phyloP scores from a whole-genome alignment of 2,329 filamentous ascomycete genomes.

The Boeremia exigua region DNA sequence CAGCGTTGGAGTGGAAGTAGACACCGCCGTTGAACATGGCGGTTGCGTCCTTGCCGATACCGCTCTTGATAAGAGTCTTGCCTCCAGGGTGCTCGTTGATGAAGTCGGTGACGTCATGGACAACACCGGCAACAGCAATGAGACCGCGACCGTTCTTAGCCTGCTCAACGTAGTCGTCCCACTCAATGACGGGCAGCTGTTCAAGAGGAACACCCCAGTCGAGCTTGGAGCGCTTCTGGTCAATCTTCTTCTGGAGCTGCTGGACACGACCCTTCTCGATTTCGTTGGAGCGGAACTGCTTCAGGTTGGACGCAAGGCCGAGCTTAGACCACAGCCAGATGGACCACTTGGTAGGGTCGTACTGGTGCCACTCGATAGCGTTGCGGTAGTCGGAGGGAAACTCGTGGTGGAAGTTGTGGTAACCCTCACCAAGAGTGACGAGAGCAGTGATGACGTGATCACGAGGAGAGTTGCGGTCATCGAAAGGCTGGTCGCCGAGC shows the following conservation, averaged over 20 bases:
- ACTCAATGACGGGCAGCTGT: conserved; percentile 52
- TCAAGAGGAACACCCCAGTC: conserved; percentile 54
- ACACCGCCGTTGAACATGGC: conserved; percentile 55
- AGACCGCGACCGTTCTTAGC: conserved; percentile 51
- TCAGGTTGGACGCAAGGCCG: conserved; percentile 52
- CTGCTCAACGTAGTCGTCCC: conserved; percentile 54
- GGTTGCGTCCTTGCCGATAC: conserved; percentile 52
- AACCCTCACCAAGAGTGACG: conserved; percentile 53
- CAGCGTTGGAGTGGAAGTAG: conserved; percentile 51
- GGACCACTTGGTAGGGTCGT: conserved; percentile 54
- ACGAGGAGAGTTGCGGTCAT: conserved; percentile 53
- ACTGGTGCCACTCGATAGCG: conserved; percentile 51
- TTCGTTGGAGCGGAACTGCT: conserved; percentile 54
- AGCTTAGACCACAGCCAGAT: conserved; percentile 54
- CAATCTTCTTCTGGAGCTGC: conserved; percentile 54
- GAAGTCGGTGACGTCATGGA: conserved; percentile 52
- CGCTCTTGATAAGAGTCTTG: conserved; percentile 51
- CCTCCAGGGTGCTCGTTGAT: conserved; percentile 53
- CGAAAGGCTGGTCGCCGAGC: conserved; percentile 56
- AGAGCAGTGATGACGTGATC: conserved; percentile 53
- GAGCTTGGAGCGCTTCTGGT: conserved; percentile 52
- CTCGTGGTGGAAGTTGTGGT: conserved; percentile 56
- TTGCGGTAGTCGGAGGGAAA: conserved; percentile 55
- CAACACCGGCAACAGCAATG: conserved; percentile 51
- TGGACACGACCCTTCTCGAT: conserved; percentile 54